Conservation (phyloP, 2,329 filamentous ascomycete species). For the Podosphaera fusca region DNA sequence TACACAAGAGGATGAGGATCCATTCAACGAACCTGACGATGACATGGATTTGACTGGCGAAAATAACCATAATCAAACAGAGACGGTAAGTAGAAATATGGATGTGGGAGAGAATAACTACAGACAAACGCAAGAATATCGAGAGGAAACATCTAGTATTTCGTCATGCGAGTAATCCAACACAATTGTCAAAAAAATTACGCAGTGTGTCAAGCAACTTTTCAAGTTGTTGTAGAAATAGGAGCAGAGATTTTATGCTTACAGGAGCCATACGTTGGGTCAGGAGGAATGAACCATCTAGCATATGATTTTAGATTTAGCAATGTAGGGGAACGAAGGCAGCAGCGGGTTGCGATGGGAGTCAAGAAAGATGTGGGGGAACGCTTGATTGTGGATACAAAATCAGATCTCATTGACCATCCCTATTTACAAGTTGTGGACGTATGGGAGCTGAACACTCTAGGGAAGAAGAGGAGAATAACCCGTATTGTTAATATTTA, state of each 20-base stretch:
- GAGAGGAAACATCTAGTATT: no score
- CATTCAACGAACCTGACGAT: neutral
- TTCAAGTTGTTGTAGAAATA: neutral
- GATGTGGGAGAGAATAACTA: no score
- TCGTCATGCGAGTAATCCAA: no score
- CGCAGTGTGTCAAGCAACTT: neutral
- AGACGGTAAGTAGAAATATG: no score
- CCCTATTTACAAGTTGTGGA: neutral
- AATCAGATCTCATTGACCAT: neutral
- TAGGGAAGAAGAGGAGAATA: neutral
- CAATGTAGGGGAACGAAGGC: neutral
- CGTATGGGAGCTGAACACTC: neutral
- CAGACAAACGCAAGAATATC: no score
- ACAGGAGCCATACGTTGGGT: neutral
- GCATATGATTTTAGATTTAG: neutral
- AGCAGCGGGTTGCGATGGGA: neutral
- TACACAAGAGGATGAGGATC: neutral
- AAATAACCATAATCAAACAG: no score
- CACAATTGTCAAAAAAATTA: neutral
- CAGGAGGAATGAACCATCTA: neutral
- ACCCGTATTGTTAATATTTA: neutral
- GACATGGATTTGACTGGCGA: neutral
- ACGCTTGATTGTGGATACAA: neutral
- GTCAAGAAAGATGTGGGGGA: neutral
- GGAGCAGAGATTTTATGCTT: neutral